Evolutionary conservation across 2,329 filamentous ascomycete species (phyloP).

Genomic region (Ophiostoma sp.): DNA sequence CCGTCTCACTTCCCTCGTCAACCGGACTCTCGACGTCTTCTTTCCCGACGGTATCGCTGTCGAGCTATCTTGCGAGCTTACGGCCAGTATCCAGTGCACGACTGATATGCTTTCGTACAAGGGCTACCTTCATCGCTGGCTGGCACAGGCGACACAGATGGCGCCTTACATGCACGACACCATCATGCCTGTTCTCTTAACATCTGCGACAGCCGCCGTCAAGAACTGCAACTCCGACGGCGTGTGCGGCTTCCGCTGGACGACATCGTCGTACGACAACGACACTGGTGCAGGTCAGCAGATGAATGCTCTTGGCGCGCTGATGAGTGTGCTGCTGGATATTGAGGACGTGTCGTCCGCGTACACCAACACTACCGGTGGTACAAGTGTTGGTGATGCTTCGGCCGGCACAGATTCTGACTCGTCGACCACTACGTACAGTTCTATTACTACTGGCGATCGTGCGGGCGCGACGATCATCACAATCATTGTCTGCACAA

Average conservation of each 20-base stretch:
- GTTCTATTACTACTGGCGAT: conserved; percentile 34
- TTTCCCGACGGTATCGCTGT: conserved; percentile 56
- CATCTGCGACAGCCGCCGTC: conserved; percentile 55
- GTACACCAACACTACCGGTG: conserved; percentile 41
- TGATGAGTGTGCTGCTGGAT: conserved; percentile 42
- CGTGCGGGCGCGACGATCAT: conserved; percentile 40
- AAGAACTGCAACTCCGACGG: conserved; percentile 54
- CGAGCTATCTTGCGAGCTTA: conserved; percentile 62
- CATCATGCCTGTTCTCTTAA: conserved; percentile 54
- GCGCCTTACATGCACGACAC: conserved; percentile 52
- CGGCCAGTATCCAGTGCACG: conserved; percentile 49
- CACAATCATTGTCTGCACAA: conserved; percentile 35
- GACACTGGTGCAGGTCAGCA: conserved; percentile 48
- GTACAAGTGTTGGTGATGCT: conserved; percentile 36
- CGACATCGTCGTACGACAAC: conserved; percentile 37
- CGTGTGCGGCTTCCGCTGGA: conserved; percentile 65
- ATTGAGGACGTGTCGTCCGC: conserved; percentile 29
- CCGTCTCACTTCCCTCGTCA: conserved; percentile 53
- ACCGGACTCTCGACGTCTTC: conserved; percentile 46
- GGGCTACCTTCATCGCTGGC: conserved; percentile 62
- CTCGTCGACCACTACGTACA: conserved; percentile 12
- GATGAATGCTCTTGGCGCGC: conserved; percentile 47
- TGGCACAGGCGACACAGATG: conserved; percentile 56
- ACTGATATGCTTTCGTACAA: conserved; percentile 70
- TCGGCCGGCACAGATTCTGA: conserved; percentile 30